Base-by-base conservation (phyloP, 2,329 filamentous ascomycete genomes). In the Ophiocordyceps camponoti-saundersi region DNA sequence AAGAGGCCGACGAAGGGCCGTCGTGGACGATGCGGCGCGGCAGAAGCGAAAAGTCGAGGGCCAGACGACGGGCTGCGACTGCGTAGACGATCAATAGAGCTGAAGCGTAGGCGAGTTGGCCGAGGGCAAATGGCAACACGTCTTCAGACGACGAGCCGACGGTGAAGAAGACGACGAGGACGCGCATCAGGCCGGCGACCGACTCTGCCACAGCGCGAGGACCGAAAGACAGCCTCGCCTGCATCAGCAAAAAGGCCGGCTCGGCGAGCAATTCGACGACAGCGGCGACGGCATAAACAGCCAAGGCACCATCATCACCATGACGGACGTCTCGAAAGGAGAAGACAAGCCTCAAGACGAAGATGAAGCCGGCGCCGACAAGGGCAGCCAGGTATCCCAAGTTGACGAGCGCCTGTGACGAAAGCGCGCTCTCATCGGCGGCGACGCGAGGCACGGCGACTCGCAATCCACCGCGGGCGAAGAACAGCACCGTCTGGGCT, bases 401-500 rank as follows among this genome's bases (percentile, higher is more conserved):
- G 57, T 98, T 98, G 63, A 96, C 76, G 42, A 90, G 80, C 2
- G 84, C 79, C 62, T 96, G 90, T 12, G 40, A 13, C 7, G 20
- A 15, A 20, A 21, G 40, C 7, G 6, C 20, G 8, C 89, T 29
- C 26, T 29, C 26, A 10, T 29, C 26, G 7, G 26, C 26, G 4
- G 26, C 84, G 46, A 40, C n/a, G 36, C 92, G 75, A 64, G 96
- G 90, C 34, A 95, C 77, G 23, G 90, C 88, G n/a, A 95, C 82
- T 16, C 92, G 82, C 44, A 96, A 68, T 56, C 84, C 90, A 65
- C 98, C 92, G 39, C 92, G 77, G 0, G 92, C 84, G 58, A 98
- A 96, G 63, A 94, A 95, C 1, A 98, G 73, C n/a, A 93, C 81
- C 0, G 88, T 87, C 42, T 94, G 82, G 49, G 90, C 89, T 62